phyloP scores from a whole-genome alignment of 176 grass and related monocot genomes.

The Oryza australiensis region DNA sequence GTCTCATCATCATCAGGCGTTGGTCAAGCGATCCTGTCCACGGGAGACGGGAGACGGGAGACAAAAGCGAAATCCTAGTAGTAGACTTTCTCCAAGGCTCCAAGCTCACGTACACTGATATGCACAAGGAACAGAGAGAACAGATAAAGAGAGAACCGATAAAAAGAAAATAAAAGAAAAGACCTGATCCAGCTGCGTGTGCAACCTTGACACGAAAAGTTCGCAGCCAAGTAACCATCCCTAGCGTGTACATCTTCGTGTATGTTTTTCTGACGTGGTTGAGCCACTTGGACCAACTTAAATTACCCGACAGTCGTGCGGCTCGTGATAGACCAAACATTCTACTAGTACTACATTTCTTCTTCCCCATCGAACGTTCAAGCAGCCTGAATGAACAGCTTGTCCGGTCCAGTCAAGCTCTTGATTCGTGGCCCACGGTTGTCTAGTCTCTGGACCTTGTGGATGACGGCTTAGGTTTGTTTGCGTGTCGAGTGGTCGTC shows the following conservation, averaged over 20 bases:
- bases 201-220: constrained; percentile 29
- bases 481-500: neutral
- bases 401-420: neutral
- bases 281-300: neutral
- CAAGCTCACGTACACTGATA: constrained; percentile 4
- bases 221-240: neutral
- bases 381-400: neutral
- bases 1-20: neutral
- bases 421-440: neutral
- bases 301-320: neutral
- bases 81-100: neutral
- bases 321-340: neutral
- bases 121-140: neutral
- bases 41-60: neutral
- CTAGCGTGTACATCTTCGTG: constrained; percentile 29
- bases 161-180: no score
- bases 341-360: neutral
- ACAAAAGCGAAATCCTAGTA: neutral
- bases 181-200: neutral
- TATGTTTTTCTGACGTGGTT: neutral
- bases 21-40: neutral
- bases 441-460: neutral
- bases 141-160: no score
- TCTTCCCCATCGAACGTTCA: neutral
- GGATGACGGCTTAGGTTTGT: constrained; percentile 9